These are phyloP conservation scores for Termitomyces sp. DNA, from an alignment of 768 basidiomycete genomes.

Conservation along the genomic window DNA sequence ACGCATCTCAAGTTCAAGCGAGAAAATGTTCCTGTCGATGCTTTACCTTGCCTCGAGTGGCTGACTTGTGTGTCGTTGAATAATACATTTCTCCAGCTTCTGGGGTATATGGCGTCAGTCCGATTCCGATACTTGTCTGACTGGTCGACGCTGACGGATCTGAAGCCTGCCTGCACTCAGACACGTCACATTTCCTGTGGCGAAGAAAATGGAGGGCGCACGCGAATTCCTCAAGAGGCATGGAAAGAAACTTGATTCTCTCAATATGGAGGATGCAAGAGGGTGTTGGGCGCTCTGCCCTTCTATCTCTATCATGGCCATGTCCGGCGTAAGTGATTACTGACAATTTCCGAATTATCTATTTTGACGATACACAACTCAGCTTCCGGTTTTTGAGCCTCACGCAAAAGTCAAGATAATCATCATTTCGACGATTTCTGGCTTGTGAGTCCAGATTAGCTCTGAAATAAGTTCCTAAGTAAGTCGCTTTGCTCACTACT, in stretches of 20 bases:
- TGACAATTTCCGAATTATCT: neutral
- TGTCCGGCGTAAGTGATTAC: neutral
- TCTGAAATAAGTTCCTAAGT: neutral
- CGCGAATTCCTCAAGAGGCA: neutral
- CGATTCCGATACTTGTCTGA: neutral
- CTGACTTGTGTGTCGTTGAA: neutral
- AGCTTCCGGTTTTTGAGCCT: conserved; percentile 5
- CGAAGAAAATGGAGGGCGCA: conserved; percentile 3
- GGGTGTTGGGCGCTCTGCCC: conserved; percentile 6
- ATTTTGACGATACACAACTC: neutral
- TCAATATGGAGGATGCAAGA: neutral
- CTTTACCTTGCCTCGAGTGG: neutral
- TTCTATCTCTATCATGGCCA: neutral
- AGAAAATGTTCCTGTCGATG: neutral
- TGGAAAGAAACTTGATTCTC: neutral
- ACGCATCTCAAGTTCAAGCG: conserved; percentile 1
- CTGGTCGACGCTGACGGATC: neutral
- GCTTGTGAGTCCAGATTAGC: neutral
- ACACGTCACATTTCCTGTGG: neutral
- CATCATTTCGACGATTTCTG: neutral
- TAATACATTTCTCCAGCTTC: conserved; percentile 4
- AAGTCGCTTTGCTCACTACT: too few species aligned
- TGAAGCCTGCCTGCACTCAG: neutral
- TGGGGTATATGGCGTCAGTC: conserved; percentile 6
- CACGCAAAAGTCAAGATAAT: neutral